These are phyloP conservation scores for Fusarium solani-melongenae DNA, from an alignment of 2,329 filamentous ascomycete species.

Conservation along the genomic window DNA sequence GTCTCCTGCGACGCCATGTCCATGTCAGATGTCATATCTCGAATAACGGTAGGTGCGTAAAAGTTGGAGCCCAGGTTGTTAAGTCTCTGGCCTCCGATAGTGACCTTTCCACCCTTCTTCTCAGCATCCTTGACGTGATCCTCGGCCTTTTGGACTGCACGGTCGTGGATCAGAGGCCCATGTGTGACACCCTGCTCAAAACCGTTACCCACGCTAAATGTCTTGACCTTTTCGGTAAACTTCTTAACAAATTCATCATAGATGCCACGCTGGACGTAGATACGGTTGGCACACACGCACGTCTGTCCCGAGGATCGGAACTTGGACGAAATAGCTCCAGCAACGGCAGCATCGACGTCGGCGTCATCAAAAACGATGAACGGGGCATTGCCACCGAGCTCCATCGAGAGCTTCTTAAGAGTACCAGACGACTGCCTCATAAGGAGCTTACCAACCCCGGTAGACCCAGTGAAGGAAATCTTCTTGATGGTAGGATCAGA, in stretches of 20 bases:
- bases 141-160: slow-evolving; percentile 83
- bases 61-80: slow-evolving; percentile 85
- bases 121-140: slow-evolving; percentile 83
- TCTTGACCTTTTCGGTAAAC: slow-evolving; percentile 77
- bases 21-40: slow-evolving; percentile 89
- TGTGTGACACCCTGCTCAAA: slow-evolving; percentile 79
- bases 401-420: slow-evolving; percentile 85
- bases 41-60: slow-evolving; percentile 89
- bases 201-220: slow-evolving; percentile 80
- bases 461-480: slow-evolving; percentile 92
- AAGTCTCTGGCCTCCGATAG: slow-evolving; percentile 79
- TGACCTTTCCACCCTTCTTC: slow-evolving; percentile 79
- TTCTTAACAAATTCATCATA: slow-evolving; percentile 79
- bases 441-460: slow-evolving; percentile 75
- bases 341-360: slow-evolving; percentile 85
- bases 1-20: slow-evolving; percentile 88
- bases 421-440: slow-evolving; percentile 91
- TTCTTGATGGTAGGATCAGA: slow-evolving; percentile 81
- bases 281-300: slow-evolving; percentile 88
- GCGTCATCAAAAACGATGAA: slow-evolving; percentile 98
- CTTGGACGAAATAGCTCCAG: slow-evolving; percentile 86
- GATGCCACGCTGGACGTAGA: slow-evolving; percentile 82
- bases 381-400: slow-evolving; percentile 93
- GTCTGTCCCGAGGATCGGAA: slow-evolving; percentile 97
- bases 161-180: slow-evolving; percentile 86